A percentile compares a stretch with the other conserved stretches of the same genome.
Conservation (phyloP, 306 rosid species). For the Lotus japonicus region DNA sequence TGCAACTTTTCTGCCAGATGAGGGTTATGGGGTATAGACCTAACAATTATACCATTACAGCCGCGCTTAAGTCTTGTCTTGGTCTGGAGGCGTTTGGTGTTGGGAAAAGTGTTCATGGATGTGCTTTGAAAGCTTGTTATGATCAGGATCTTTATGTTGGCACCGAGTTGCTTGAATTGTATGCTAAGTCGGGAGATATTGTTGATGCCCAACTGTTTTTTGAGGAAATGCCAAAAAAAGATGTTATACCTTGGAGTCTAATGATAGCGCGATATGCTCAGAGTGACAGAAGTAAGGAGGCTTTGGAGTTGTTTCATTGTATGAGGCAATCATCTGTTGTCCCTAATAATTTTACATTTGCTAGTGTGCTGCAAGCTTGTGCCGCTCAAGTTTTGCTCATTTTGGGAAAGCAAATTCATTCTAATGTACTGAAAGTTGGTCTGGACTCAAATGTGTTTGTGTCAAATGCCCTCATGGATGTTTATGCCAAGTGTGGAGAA, state of each 20-base stretch:
- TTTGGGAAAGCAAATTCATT: constrained; percentile 29
- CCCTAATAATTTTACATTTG: constrained; percentile 27
- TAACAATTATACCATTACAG: constrained; percentile 12
- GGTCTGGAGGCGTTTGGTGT: constrained; percentile 18
- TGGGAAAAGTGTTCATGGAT: constrained; percentile 28
- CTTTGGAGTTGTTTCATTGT: constrained; percentile 18
- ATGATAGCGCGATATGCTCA: constrained; percentile 32
- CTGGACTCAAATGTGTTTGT: constrained; percentile 29
- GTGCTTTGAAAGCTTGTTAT: constrained; percentile 28
- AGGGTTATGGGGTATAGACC: constrained; percentile 21
- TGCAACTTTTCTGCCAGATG: constrained; percentile 21
- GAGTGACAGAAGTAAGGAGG: constrained; percentile 18
- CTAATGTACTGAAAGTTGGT: constrained; percentile 18
- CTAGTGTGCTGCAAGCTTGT: constrained; percentile 35
- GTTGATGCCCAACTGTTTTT: constrained; percentile 4
- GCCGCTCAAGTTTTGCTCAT: neutral
- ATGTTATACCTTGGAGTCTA: constrained; percentile 30
- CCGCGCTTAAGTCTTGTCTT: constrained; percentile 25
- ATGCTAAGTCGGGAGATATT: constrained; percentile 9
- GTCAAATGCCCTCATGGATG: constrained; percentile 35
- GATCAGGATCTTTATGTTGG: constrained; percentile 20
- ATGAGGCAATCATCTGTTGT: constrained; percentile 20
- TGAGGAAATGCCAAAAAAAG: constrained; percentile 29
- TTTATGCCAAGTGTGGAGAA: constrained; percentile 28
- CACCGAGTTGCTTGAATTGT: constrained; percentile 26